phyloP scores from a whole-genome alignment of 495 filamentous ascomycete species.

The Aspergillus asperescens region DNA sequence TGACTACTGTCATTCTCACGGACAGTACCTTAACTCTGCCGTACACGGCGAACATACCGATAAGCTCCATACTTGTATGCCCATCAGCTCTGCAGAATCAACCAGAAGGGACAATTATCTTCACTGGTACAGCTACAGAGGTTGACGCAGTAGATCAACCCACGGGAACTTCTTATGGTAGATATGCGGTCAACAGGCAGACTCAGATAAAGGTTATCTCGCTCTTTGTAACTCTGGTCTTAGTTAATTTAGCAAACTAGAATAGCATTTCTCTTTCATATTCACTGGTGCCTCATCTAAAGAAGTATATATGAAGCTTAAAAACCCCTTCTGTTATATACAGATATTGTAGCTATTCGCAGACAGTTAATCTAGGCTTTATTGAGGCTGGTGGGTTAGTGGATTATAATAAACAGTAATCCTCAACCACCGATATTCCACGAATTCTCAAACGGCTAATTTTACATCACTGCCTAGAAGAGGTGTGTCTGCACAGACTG shows the following conservation, averaged over 20 bases:
- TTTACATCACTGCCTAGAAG: neutral
- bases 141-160: neutral
- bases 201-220: neutral
- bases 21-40: neutral
- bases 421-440: too few relatives aligned
- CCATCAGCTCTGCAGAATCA: neutral
- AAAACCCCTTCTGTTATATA: too few relatives aligned
- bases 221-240: neutral
- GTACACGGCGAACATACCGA: neutral
- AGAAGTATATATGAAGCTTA: too few relatives aligned
- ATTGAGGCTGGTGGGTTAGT: too few relatives aligned
- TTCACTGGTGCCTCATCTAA: too few relatives aligned
- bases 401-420: too few relatives aligned
- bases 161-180: neutral
- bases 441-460: too few relatives aligned
- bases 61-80: neutral
- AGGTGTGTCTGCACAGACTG: neutral
- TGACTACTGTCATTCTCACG: neutral
- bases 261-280: too few relatives aligned
- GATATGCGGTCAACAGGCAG: neutral
- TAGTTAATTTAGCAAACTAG: neutral
- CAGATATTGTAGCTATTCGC: too few relatives aligned
- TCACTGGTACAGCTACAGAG: neutral
- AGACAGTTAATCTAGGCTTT: too few relatives aligned
- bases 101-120: neutral